Evolutionary conservation across 2,329 filamentous ascomycete species (phyloP).

Genomic region (Pyrenophora teres): DNA sequence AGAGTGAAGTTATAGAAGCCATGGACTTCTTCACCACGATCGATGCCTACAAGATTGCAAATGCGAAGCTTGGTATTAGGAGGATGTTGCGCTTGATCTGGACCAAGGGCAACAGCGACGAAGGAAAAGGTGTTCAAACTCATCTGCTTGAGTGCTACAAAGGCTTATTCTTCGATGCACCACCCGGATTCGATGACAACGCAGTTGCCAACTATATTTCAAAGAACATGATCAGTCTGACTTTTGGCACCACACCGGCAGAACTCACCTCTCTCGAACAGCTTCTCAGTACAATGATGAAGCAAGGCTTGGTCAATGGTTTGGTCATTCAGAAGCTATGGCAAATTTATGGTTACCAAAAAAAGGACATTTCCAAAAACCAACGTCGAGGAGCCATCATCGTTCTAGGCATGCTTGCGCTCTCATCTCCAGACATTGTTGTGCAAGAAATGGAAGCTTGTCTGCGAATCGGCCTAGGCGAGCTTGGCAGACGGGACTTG

Average conservation of each 20-base stretch:
- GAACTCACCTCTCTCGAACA: constrained; percentile 96
- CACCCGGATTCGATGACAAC: constrained; percentile 82
- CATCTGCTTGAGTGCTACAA: constrained; percentile 98
- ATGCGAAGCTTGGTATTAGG: constrained; percentile 88
- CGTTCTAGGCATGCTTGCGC: constrained; percentile 92
- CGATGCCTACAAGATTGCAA: constrained; percentile 94
- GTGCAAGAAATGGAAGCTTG: constrained; percentile 95
- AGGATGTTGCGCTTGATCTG: constrained; percentile 97
- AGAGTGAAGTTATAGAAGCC: constrained; percentile 97
- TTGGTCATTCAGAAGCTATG: constrained; percentile 89
- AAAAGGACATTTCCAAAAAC: constrained; percentile 82
- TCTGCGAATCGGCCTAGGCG: constrained; percentile 84
- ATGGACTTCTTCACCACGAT: constrained; percentile 98
- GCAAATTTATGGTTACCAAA: constrained; percentile 96
- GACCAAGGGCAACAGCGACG: constrained; percentile 99
- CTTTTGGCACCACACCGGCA: constrained; percentile 91
- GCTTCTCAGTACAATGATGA: constrained; percentile 96
- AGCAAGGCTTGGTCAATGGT: constrained; percentile 82
- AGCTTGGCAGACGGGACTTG: constrained; percentile 78
- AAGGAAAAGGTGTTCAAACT: constrained; percentile 96
- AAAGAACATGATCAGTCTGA: constrained; percentile 98
- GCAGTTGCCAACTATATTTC: constrained; percentile 95
- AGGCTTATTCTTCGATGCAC: constrained; percentile 92
- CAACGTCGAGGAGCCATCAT: constrained; percentile 94
- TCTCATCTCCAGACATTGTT: constrained; percentile 89